A percentile compares a stretch with the other conserved stretches of the same genome.
Evolutionary conservation across 805 yeast genomes (phyloP).

Genomic region (Myxozyma melibiosi): DNA sequence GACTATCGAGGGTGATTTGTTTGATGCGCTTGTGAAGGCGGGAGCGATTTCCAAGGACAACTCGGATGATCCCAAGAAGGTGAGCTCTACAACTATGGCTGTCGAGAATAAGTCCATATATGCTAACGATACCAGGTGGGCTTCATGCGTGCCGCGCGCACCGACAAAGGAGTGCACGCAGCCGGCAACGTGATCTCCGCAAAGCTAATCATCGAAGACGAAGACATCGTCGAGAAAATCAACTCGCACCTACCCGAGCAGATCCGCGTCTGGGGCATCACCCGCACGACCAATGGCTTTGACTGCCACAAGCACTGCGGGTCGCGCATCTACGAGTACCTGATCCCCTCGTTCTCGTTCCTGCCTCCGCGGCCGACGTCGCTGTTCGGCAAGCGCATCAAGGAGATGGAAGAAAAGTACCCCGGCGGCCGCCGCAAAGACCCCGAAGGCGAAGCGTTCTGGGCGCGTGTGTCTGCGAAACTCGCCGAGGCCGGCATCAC

Average conservation of each 20-base stretch:
- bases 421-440: slow-evolving; percentile 17
- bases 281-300: slow-evolving; percentile 84
- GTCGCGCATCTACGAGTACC: slow-evolving; percentile 91
- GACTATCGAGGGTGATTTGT: slow-evolving; percentile 89
- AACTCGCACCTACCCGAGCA: slow-evolving; percentile 78
- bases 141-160: slow-evolving; percentile 62
- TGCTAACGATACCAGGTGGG: slow-evolving; percentile 49
- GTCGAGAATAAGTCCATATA: neutral
- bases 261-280: slow-evolving; percentile 90
- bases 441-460: slow-evolving; percentile 25
- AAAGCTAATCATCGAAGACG: slow-evolving; percentile 82
- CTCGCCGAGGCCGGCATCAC: slow-evolving; percentile 17
- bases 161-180: slow-evolving; percentile 97
- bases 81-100: too few species aligned
- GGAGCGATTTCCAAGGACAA: slow-evolving; percentile 89
- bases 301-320: slow-evolving; percentile 96
- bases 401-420: slow-evolving; percentile 2
- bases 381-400: slow-evolving; percentile 49
- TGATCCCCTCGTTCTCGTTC: slow-evolving; percentile 87
- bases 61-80: slow-evolving; percentile 81
- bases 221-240: slow-evolving; percentile 69
- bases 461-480: slow-evolving; percentile 17
- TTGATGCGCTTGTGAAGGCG: slow-evolving; percentile 77
- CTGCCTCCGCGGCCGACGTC: slow-evolving; percentile 86
- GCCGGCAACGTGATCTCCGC: slow-evolving; percentile 89